Percentiles rank a stretch among this genome's conserved stretches.
Evolutionary conservation across 1,284 basidiomycete species (phyloP).

Genomic region (Trametes versicolor): DNA sequence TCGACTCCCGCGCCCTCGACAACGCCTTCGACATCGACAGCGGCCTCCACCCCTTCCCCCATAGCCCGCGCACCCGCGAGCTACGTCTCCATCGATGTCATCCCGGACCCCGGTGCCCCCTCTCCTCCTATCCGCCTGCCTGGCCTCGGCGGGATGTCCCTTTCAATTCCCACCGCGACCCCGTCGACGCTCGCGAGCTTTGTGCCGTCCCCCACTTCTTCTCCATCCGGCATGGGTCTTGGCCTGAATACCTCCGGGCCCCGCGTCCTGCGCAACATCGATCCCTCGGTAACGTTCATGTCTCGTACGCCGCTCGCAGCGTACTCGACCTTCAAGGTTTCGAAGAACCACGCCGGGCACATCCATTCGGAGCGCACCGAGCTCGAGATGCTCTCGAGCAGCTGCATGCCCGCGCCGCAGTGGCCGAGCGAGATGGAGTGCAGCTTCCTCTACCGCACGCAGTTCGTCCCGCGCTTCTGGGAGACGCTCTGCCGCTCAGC

Average conservation of each 20-base stretch:
- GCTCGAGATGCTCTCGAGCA: slow-evolving; percentile 48
- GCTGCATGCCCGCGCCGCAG: slow-evolving; percentile 41
- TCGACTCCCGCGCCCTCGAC: slow-evolving; percentile 36
- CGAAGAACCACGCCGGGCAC: slow-evolving; percentile 46
- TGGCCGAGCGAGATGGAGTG: slow-evolving; percentile 48
- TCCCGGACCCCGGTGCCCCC: slow-evolving; percentile 38
- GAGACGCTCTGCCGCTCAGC: slow-evolving; percentile 57
- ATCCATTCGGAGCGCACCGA: slow-evolving; percentile 61
- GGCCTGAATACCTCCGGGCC: slow-evolving; percentile 42
- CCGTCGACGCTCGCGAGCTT: slow-evolving; percentile 32
- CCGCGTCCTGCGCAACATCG: slow-evolving; percentile 67
- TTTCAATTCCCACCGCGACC: slow-evolving; percentile 24
- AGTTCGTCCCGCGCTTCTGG: slow-evolving; percentile 72
- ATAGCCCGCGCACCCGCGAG: slow-evolving; percentile 33
- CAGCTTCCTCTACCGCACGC: slow-evolving; percentile 62
- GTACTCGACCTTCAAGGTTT: slow-evolving; percentile 64
- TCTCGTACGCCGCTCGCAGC: slow-evolving; percentile 58
- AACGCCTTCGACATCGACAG: slow-evolving; percentile 25
- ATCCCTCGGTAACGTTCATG: slow-evolving; percentile 71
- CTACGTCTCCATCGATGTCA: slow-evolving; percentile 41
- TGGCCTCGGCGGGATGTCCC: slow-evolving; percentile 26
- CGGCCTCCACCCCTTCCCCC: slow-evolving; percentile 14
- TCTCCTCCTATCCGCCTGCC: slow-evolving; percentile 31
- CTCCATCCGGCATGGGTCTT: slow-evolving; percentile 34
- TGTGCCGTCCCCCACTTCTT: slow-evolving; percentile 30